Evolutionary conservation across 768 basidiomycete species (phyloP).

Genomic region (Rhodotorula kratochvilovae): DNA sequence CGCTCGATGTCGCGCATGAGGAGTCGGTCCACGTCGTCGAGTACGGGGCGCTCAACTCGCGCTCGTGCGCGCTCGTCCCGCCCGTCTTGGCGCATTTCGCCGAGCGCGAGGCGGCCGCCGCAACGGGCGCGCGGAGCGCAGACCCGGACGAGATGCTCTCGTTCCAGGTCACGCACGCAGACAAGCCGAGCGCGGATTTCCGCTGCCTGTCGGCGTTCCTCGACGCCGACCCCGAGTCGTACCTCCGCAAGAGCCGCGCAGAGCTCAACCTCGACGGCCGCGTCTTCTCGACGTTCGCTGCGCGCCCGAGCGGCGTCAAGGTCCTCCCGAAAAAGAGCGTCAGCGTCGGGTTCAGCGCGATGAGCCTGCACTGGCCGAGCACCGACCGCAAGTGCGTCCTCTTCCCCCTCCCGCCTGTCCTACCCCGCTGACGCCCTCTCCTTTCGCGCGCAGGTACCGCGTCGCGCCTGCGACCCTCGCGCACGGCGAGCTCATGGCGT

Average conservation of each 20-base stretch:
- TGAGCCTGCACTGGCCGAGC: constrained; percentile 42
- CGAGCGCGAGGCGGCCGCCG: background rate
- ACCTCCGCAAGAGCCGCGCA: constrained; percentile 12
- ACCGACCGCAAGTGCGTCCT: constrained; percentile 32
- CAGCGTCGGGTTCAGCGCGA: constrained; percentile 40
- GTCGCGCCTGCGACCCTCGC: constrained; percentile 37
- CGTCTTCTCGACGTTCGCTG: constrained; percentile 35
- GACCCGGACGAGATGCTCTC: constrained; percentile 15
- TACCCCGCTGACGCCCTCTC: too few species aligned
- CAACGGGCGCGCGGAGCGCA: background rate
- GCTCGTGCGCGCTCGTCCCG: constrained; percentile 17
- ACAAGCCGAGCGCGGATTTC: constrained; percentile 28
- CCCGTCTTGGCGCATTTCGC: constrained; percentile 28
- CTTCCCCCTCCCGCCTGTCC: background rate
- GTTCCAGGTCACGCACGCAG: constrained; percentile 37
- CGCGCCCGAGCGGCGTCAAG: constrained; percentile 35
- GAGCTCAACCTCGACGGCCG: constrained; percentile 21
- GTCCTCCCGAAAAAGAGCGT: constrained; percentile 38
- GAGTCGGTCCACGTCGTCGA: constrained; percentile 34
- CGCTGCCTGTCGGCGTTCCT: constrained; percentile 25
- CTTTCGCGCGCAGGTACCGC: constrained; percentile 5
- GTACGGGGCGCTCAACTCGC: constrained; percentile 38
- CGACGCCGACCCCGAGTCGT: constrained; percentile 1
- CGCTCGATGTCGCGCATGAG: constrained; percentile 6
- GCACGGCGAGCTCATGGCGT: constrained; percentile 40